Evolutionary conservation across 2,329 filamentous ascomycete species (phyloP).

Genomic region (Pseudogymnoascus sp.): DNA sequence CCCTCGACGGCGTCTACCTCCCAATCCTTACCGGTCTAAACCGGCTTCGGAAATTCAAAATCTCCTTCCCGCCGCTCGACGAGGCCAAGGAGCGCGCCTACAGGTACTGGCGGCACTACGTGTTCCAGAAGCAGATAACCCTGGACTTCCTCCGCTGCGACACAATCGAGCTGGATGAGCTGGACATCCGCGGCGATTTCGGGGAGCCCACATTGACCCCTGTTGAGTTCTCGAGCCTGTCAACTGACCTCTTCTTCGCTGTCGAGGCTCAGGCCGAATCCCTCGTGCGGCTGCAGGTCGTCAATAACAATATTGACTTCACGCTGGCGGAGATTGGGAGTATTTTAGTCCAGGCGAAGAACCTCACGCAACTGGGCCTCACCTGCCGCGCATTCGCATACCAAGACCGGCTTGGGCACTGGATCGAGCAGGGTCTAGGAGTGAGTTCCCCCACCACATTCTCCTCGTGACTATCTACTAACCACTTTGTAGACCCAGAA

Average conservation of each 20-base stretch:
- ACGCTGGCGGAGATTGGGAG: not conserved
- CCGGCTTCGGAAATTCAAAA: not conserved
- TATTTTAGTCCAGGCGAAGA: not conserved
- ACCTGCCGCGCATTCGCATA: not conserved
- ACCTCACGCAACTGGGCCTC: not conserved
- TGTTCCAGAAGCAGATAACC: not conserved
- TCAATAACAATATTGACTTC: not conserved
- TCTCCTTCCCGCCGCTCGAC: not conserved
- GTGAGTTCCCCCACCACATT: not conserved
- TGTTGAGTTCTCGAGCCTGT: not conserved
- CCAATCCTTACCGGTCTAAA: not conserved
- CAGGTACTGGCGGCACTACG: not conserved
- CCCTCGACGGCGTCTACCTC: not conserved
- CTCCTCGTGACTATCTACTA: not conserved
- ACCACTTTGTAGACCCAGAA: not conserved
- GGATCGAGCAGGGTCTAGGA: not conserved
- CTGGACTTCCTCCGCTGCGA: not conserved
- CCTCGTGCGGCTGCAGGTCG: not conserved
- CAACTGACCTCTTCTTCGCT: not conserved
- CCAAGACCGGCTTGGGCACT: not conserved
- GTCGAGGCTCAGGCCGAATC: not conserved
- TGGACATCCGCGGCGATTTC: not conserved
- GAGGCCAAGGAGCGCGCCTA: constrained; percentile 2
- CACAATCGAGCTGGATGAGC: not conserved
- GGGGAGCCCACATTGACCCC: not conserved